Evolutionary conservation across 2,329 filamentous ascomycete species (phyloP).

Genomic region (Fusarium multiceps): DNA sequence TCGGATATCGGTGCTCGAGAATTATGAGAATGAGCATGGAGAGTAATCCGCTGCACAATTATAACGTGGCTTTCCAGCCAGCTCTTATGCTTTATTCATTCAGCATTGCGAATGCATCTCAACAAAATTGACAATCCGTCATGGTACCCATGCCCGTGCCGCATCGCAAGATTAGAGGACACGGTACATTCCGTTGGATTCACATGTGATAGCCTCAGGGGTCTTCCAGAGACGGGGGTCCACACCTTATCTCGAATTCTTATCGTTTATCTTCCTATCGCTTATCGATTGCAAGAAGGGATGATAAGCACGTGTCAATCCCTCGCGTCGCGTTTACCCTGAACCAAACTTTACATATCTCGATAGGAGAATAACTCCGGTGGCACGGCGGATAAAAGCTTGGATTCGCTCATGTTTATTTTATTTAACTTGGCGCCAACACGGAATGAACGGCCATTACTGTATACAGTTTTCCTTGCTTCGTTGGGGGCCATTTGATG

Average conservation of each 20-base stretch:
- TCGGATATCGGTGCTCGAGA: neutral
- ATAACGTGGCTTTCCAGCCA: neutral
- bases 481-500: neutral
- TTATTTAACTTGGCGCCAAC: neutral
- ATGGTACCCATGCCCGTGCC: neutral
- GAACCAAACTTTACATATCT: neutral
- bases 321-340: neutral
- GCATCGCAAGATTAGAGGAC: neutral
- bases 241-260: neutral
- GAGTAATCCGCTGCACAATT: neutral
- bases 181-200: neutral
- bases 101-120: neutral
- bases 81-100: neutral
- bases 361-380: neutral
- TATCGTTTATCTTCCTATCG: neutral
- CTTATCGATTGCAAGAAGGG: neutral
- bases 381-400: neutral
- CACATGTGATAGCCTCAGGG: neutral
- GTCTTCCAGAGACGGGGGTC: neutral
- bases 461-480: neutral
- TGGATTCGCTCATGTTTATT: neutral
- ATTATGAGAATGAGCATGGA: neutral
- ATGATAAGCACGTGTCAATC: neutral
- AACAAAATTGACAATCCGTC: neutral
- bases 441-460: neutral